Conservation (phyloP, 2,329 filamentous ascomycete species). For the Diplodia sapinea region DNA sequence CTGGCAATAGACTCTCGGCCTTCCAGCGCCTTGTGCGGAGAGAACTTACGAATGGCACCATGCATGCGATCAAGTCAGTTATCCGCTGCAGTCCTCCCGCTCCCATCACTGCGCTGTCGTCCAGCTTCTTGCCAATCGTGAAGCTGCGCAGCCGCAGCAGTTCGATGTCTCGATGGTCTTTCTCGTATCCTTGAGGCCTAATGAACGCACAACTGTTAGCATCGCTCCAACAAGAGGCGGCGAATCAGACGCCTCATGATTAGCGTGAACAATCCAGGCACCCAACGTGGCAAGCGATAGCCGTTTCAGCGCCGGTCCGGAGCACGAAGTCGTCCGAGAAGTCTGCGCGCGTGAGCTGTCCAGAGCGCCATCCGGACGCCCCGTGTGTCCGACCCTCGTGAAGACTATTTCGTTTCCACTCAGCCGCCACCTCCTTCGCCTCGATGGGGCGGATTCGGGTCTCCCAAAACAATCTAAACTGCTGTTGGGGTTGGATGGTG, state of each 20-base stretch:
- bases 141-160: slow-evolving; percentile 82
- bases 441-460: neutral
- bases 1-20: slow-evolving; percentile 26
- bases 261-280: slow-evolving; percentile 25
- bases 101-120: slow-evolving; percentile 67
- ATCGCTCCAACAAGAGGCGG: neutral
- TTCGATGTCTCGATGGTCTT: slow-evolving; percentile 77
- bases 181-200: slow-evolving; percentile 68
- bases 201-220: neutral
- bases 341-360: slow-evolving; percentile 14
- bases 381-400: neutral
- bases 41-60: slow-evolving; percentile 79
- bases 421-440: neutral
- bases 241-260: slow-evolving; percentile 23
- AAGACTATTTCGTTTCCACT: neutral
- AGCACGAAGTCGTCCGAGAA: neutral
- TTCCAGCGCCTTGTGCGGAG: slow-evolving; percentile 27
- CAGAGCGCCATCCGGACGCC: neutral
- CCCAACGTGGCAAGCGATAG: slow-evolving; percentile 22
- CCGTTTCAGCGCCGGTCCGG: slow-evolving; percentile 14
- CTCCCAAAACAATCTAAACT: neutral
- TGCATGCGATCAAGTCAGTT: slow-evolving; percentile 65
- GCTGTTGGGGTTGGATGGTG: slow-evolving; percentile 20
- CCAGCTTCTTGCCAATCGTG: slow-evolving; percentile 70
- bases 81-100: slow-evolving; percentile 70